Base-by-base conservation (phyloP, 805 yeast genomes). In the Millerozyma miso region DNA sequence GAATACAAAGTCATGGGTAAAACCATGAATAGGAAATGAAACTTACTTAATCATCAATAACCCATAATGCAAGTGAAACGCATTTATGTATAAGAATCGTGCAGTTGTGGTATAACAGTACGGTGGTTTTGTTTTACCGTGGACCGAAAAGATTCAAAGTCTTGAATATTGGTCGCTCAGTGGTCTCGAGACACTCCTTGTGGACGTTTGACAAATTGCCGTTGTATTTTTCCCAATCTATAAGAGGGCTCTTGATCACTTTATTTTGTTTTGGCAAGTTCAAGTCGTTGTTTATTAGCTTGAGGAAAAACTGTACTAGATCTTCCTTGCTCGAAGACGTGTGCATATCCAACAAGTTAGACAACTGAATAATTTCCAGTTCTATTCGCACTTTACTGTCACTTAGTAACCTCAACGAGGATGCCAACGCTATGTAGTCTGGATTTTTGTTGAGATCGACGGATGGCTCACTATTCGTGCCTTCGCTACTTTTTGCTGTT, bases 211-310 rank as follows among this genome's bases (percentile, higher is more conserved):
- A 44, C 40, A 65, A 53, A 33, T 56, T 55, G 40, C 53, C 53
- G 52, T 67, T 68, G 48, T 68, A 68, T 40, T 59, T 62, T n/a
- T 59, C 43, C 71, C 73, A 67, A 41, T 67, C 60, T 4, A 70
- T 53, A 14, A 48, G 37, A 3, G 75, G 74, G 19, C 66, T 60
- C 35, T 56, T 58, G 18, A 65, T 47, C 17, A 66, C 56, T 43
- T 54, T 55, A 37, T 55, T 55, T 40, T 62, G 73, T 33, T 54
- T 53, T 4, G 75, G 73, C 49, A 69, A 60, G 34, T 54, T 45
- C 31, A 63, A 41, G 37, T 65, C 59, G 44, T 64, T 61, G 40
- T 56, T 58, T 35, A 67, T 51, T 45, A 69, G 57, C 41, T 61
- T 63, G 44, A 65, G 46, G 41, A 62, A 62, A 46, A 69, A 67